Base-by-base conservation (phyloP, 768 basidiomycete species). In the Neoboletus brunneissimus region DNA sequence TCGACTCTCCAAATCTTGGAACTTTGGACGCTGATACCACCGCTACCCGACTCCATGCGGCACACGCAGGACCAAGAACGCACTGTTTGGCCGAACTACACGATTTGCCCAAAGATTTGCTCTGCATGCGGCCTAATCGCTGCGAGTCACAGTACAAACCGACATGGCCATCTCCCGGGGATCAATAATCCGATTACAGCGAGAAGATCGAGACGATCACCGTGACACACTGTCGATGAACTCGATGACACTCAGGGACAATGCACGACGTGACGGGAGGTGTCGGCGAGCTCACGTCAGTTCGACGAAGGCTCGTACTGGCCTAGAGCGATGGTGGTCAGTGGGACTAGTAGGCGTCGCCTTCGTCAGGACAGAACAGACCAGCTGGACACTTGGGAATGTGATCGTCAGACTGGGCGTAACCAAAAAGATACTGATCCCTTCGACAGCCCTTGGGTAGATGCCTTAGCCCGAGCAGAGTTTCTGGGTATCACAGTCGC, bases 151-250 rank as follows among this genome's bases (percentile, higher is more conserved):
- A 94, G 64, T 92, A 94, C 13, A 34, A 34, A 13, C 13, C 32
- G 13, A 12, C 5, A 4, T 34, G 32, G 32, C 32, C 32, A 62
- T 35, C 38, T 31, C 44, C 5, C 5, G 20, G 25, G 20, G 3
- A 18, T 53, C 42, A 22, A 25, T 13, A 22, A 16, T 34, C 13
- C 49, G 18, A 31, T 9, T 12, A 20, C 18, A 29, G 12, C n/a
- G 5, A 25, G 18, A 34, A 3, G 18, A n/a, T 22, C 29, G 15
- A 20, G 5, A 25, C 22, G 45, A 25, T 42, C 64, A 89, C 91
- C 91, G 82, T 55, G 91, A 93, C 2, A 93, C 85, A 51, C 94
- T 85, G 68, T 90, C 84, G 45, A 88, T 79, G 58, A 86, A 91
- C 67, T 88, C 85, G 42, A 73, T 77, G 3, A 60, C 60, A 25